phyloP scores from a whole-genome alignment of 2,329 filamentous ascomycete genomes.

The Hypoxylon sp. region DNA sequence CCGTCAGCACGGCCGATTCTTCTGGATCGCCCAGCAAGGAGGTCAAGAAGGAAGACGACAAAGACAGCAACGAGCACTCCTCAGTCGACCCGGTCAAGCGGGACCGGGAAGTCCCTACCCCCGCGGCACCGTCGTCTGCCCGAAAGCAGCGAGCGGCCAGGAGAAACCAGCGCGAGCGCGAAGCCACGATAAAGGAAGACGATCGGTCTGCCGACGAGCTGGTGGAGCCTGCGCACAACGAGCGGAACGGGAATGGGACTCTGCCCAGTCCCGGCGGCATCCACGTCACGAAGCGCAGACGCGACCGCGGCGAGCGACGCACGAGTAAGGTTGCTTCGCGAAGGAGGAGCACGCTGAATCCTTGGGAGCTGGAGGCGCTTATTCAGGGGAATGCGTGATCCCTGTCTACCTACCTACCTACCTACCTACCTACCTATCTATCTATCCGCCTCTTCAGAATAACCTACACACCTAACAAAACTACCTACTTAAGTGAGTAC shows the following conservation, averaged over 20 bases:
- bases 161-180: not conserved
- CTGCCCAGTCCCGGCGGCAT: constrained; percentile 16
- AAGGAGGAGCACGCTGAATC: constrained; percentile 77
- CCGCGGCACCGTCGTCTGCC: not conserved
- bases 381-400: constrained; percentile 59
- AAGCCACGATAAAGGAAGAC: not conserved
- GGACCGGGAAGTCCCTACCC: constrained; percentile 15
- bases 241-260: constrained; percentile 2
- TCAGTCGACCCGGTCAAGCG: constrained; percentile 43
- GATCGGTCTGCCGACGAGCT: constrained; percentile 16
- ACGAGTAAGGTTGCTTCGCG: constrained; percentile 66
- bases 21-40: constrained; percentile 14
- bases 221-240: constrained; percentile 1
- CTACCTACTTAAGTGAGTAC: too few species aligned
- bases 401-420: too few species aligned
- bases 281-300: constrained; percentile 56
- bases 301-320: constrained; percentile 60
- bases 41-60: not conserved
- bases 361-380: constrained; percentile 75
- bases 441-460: too few species aligned
- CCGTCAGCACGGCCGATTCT: not conserved
- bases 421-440: too few species aligned
- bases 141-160: not conserved
- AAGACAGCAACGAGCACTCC: constrained; percentile 16
- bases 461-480: not conserved